phyloP scores from a whole-genome alignment of 2,329 filamentous ascomycete genomes.

The Scedosporium aurantiacum region DNA sequence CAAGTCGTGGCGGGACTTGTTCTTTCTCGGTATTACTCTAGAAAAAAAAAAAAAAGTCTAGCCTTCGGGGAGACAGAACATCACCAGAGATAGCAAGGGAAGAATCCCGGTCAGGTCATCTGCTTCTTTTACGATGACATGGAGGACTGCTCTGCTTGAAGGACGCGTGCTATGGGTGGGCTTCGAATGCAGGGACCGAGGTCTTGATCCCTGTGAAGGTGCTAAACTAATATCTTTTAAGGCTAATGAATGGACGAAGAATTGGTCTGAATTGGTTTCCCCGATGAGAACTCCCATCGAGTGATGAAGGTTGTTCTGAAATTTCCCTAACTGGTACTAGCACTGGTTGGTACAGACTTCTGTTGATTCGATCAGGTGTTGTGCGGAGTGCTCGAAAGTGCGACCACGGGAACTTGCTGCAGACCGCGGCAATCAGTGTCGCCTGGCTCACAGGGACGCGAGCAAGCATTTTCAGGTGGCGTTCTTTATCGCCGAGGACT shows the following conservation, averaged over 20 bases:
- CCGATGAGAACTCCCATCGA: no score
- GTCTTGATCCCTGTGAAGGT: neutral
- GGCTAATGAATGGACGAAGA: no score
- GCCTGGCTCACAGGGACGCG: neutral
- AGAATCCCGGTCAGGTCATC: no score
- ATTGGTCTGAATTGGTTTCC: no score
- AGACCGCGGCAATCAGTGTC: neutral
- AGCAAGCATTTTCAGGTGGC: neutral
- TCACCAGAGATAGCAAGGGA: no score
- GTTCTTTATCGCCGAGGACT: slow-evolving; percentile 1
- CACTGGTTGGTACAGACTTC: no score
- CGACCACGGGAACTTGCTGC: neutral
- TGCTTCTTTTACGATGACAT: neutral
- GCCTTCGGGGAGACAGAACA: neutral
- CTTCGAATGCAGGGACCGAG: neutral
- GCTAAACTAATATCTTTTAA: no score
- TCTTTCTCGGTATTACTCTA: no score
- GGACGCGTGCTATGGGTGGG: neutral
- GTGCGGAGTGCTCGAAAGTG: neutral
- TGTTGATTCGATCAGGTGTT: neutral
- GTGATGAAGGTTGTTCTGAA: neutral
- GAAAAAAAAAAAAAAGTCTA: neutral
- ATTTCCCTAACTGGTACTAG: no score
- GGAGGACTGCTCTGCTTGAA: no score
- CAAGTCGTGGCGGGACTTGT: no score